phyloP scores from a whole-genome alignment of 306 rosid genomes.

The Hippophae rhamnoides region DNA sequence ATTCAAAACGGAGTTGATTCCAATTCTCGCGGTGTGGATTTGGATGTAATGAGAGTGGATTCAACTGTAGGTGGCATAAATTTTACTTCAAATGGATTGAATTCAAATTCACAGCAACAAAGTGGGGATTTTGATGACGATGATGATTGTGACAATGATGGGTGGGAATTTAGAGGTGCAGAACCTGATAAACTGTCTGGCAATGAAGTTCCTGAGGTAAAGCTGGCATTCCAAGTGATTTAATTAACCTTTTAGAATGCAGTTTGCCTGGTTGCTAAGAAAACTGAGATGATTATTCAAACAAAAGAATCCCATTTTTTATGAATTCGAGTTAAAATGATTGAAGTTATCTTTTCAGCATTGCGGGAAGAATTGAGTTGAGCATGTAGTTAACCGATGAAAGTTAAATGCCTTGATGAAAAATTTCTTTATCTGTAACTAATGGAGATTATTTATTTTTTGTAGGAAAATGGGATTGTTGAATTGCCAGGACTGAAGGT shows the following conservation, averaged over 20 bases:
- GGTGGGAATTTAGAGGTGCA: slow-evolving; percentile 94
- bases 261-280: slow-evolving; percentile 8
- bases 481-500: slow-evolving; percentile 19
- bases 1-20: slow-evolving; percentile 10
- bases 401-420: neutral
- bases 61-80: slow-evolving; percentile 14
- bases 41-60: slow-evolving; percentile 5
- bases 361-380: neutral
- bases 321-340: slow-evolving; percentile 7
- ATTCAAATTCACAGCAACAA: slow-evolving; percentile 24
- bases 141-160: slow-evolving; percentile 33
- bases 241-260: neutral
- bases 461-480: slow-evolving; percentile 22
- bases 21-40: slow-evolving; percentile 9
- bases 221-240: neutral
- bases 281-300: neutral
- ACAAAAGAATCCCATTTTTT: neutral
- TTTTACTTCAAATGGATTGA: slow-evolving; percentile 17
- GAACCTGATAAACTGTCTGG: slow-evolving; percentile 31
- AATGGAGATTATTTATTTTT: slow-evolving; percentile 1
- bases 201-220: slow-evolving; percentile 31
- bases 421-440: neutral
- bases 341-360: too few relatives aligned
- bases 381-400: slow-evolving; percentile 2
- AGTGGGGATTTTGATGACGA: slow-evolving; percentile 31